These are phyloP conservation scores for Zygoascus ofunaensis DNA, from an alignment of 805 yeast genomes.

Conservation along the genomic window DNA sequence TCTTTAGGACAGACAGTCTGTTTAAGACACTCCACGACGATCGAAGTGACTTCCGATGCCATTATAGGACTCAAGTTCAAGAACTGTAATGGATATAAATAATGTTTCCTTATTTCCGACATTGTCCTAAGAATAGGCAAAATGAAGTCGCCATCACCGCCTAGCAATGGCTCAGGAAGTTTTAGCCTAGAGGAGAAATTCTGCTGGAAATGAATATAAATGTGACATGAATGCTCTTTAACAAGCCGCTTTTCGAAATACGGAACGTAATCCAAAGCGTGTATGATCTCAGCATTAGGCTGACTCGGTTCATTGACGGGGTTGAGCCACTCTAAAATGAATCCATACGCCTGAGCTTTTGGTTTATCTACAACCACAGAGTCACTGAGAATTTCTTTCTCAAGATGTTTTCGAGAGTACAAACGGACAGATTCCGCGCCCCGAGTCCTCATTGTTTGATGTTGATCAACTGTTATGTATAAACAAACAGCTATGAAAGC, in stretches of 20 bases:
- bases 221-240: neutral
- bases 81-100: conserved; percentile 11
- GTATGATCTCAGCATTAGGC: neutral
- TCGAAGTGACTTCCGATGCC: neutral
- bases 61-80: neutral
- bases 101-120: conserved; percentile 10
- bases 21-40: neutral
- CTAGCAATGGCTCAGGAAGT: too few species aligned
- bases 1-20: neutral
- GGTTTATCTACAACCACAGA: neutral
- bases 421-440: neutral
- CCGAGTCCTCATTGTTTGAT: neutral
- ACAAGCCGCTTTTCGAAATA: conserved; percentile 1
- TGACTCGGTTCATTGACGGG: neutral
- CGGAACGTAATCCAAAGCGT: neutral
- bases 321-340: neutral
- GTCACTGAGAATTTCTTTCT: neutral
- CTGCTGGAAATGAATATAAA: neutral
- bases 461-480: too few species aligned
- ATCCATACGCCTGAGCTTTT: neutral
- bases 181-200: neutral
- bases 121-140: conserved; percentile 6
- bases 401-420: neutral
- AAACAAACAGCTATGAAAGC: too few species aligned
- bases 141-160: conserved; percentile 6